Evolutionary conservation across 805 yeast genomes (phyloP).

Genomic region (Kluyveromyces dobzhanskii): DNA sequence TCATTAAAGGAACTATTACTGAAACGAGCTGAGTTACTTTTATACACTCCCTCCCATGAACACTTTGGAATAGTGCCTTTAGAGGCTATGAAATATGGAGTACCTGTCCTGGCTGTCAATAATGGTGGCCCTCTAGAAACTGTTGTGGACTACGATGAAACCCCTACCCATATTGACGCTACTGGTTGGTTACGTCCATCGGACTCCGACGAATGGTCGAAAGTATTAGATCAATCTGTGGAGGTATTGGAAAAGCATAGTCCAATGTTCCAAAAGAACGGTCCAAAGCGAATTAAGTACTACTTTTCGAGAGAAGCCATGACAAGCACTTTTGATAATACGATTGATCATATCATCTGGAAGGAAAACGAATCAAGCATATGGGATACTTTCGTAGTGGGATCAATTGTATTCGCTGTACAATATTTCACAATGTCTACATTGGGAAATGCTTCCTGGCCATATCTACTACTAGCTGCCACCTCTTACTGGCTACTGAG

Average conservation of each 20-base stretch:
- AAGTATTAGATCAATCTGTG: slow-evolving; percentile 36
- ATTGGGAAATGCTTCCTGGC: slow-evolving; percentile 11
- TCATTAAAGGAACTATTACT: slow-evolving; percentile 56
- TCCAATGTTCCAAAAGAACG: slow-evolving; percentile 21
- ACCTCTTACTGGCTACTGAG: slow-evolving; percentile 6
- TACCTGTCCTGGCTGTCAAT: slow-evolving; percentile 78
- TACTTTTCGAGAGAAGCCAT: slow-evolving; percentile 33
- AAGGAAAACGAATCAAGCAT: slow-evolving; percentile 15
- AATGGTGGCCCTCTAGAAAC: slow-evolving; percentile 94
- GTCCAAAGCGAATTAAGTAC: slow-evolving; percentile 24
- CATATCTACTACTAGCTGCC: slow-evolving; percentile 13
- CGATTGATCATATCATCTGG: slow-evolving; percentile 26
- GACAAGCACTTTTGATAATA: slow-evolving; percentile 31
- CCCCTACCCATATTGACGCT: slow-evolving; percentile 30
- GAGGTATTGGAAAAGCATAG: slow-evolving; percentile 15
- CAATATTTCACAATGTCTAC: slow-evolving; percentile 9
- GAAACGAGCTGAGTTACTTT: slow-evolving; percentile 45
- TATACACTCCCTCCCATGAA: slow-evolving; percentile 87
- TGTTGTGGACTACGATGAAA: slow-evolving; percentile 25
- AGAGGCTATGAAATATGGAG: slow-evolving; percentile 81
- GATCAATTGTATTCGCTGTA: slow-evolving; percentile 9
- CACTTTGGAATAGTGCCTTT: slow-evolving; percentile 98
- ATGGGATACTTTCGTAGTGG: slow-evolving; percentile 25
- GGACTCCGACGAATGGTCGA: slow-evolving; percentile 46
- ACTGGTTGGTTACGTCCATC: slow-evolving; percentile 59